Base-by-base conservation (phyloP, 2,329 filamentous ascomycete genomes). In the Cercospora zeae-maydis region DNA sequence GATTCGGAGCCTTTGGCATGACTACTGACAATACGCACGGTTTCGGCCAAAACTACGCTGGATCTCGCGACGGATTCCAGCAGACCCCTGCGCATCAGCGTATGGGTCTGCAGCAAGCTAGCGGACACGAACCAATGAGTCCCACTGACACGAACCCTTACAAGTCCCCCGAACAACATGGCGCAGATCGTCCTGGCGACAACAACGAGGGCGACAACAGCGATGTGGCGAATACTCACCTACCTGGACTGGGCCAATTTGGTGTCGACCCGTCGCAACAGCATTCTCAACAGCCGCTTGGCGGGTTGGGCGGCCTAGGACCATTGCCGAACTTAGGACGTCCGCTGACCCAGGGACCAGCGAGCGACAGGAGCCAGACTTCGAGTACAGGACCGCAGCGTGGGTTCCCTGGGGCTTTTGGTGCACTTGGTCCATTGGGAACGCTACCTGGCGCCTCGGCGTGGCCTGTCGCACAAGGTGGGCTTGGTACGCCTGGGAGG, bases 111-210 rank as follows among this genome's bases (percentile, higher is more conserved):
- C 76, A 78, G 53, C 78, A 80, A 57, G 67, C 64, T 36, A 76
- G 78, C 61, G 75, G 73, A 27, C 72, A 88, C 67, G 90, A 92
- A 63, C 89, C 90, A 0, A 85, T 91, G 73, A 98, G 93, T 74
- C 95, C 95, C 10, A 95, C 93, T 0, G 91, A 96, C 72, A 98
- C 95, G 2, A 99, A 99, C 73, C 95, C 95, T 1, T 99, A 95
- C 74, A 91, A 93, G 67, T 98, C 93, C 75, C 95, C 95, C 2
- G 86, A 90, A 7, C 90, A 88, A 37, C 89, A 92, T 27, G 87
- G 87, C 49, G 81, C 80, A 4, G 87, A 91, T 53, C 68, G 69
- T 27, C 62, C 69, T 53, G 84, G 85, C 16, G 84, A 86, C 19
- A 70, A 73, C 2, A 21, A 36, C 19, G 73, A 72, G 21, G 58